phyloP scores from a whole-genome alignment of 495 filamentous ascomycete genomes.

The Penicillium simplicissimum region DNA sequence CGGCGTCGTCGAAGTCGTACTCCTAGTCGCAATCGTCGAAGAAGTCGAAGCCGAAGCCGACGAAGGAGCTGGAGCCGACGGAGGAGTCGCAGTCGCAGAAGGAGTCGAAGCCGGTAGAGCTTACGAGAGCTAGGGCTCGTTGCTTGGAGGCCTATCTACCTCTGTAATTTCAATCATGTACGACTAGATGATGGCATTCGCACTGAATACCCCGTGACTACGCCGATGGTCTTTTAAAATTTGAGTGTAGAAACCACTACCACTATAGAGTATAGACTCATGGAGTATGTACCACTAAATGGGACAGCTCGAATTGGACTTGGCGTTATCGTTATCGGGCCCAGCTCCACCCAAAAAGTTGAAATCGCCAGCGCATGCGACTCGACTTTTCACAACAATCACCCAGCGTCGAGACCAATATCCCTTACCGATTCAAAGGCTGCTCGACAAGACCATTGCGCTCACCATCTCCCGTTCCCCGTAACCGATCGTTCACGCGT shows the following conservation, averaged over 20 bases:
- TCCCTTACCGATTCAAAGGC: no score
- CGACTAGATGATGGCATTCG: constrained; percentile 4
- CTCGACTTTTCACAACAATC: constrained; percentile 12
- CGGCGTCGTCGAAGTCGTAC: constrained; percentile 18
- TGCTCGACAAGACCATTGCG: neutral
- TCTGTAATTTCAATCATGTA: constrained; percentile 18
- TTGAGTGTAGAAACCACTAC: no score
- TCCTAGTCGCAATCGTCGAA: constrained; percentile 21
- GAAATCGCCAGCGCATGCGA: constrained; percentile 17
- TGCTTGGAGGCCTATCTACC: neutral
- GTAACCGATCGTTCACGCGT: neutral
- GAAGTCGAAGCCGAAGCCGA: constrained; percentile 18
- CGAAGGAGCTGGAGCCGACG: constrained; percentile 19
- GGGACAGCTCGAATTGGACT: constrained; percentile 3
- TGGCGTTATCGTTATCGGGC: constrained; percentile 21
- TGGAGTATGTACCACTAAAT: no score
- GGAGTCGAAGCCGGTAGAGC: constrained; percentile 1
- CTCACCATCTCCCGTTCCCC: neutral
- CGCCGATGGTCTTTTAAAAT: no score
- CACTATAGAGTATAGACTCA: no score
- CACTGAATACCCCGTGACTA: neutral
- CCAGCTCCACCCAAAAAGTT: constrained; percentile 32
- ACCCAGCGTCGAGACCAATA: neutral
- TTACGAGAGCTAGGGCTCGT: neutral
- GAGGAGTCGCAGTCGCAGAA: constrained; percentile 7